Conservation (phyloP, 768 basidiomycete genomes). For the Lentinula sp. region DNA sequence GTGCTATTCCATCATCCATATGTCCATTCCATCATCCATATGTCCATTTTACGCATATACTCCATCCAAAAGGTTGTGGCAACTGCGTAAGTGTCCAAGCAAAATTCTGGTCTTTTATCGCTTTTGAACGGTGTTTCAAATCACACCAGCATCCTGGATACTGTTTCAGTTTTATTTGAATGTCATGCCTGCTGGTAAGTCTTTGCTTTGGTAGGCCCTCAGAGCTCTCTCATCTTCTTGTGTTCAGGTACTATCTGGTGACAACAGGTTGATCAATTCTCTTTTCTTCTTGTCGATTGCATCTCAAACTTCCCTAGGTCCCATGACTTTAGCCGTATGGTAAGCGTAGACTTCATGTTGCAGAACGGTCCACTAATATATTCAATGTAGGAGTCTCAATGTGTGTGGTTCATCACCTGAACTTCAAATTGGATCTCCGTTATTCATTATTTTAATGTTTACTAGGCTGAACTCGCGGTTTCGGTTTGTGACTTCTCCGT, state of each 20-base stretch:
- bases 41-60: background rate
- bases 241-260: slow-evolving; percentile 19
- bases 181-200: slow-evolving; percentile 25
- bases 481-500: slow-evolving; percentile 15
- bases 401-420: slow-evolving; percentile 9
- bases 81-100: slow-evolving; percentile 15
- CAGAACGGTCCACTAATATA: background rate
- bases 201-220: too few relatives aligned
- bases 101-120: background rate
- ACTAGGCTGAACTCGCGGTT: slow-evolving; percentile 20
- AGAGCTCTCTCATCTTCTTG: background rate
- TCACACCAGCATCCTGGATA: slow-evolving; percentile 19
- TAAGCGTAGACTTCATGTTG: slow-evolving; percentile 6
- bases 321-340: slow-evolving; percentile 18
- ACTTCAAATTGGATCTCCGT: background rate
- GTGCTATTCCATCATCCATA: background rate
- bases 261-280: slow-evolving; percentile 9
- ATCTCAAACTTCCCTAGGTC: background rate
- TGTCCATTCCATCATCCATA: background rate
- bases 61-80: slow-evolving; percentile 12
- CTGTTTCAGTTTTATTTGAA: slow-evolving; percentile 22
- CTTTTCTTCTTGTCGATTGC: background rate
- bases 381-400: slow-evolving; percentile 24
- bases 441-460: background rate
- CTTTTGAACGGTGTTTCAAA: background rate